Evolutionary conservation across 306 rosid species (phyloP).

Genomic region (Castanopsis chinensis): DNA sequence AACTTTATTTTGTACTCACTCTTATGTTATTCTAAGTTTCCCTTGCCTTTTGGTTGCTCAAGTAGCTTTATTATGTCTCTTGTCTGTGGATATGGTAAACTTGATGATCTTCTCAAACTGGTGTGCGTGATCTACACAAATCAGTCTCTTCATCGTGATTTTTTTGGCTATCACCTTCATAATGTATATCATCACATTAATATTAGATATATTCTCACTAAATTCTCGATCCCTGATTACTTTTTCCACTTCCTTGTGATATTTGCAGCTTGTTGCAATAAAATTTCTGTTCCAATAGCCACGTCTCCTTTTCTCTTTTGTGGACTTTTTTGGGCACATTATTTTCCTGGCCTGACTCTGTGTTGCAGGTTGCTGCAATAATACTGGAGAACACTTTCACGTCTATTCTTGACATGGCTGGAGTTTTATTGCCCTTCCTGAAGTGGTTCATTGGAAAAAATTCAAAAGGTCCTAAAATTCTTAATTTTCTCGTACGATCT

Average conservation of each 20-base stretch:
- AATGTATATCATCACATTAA: neutral
- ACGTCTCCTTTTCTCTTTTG: neutral
- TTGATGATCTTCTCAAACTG: neutral
- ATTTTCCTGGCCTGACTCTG: slow-evolving; percentile 23
- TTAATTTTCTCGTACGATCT: slow-evolving; percentile 89
- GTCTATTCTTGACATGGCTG: slow-evolving; percentile 99
- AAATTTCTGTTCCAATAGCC: neutral
- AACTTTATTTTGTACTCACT: neutral
- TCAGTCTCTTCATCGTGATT: neutral
- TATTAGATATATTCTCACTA: neutral
- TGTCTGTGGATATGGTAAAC: neutral
- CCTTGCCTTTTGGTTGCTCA: neutral
- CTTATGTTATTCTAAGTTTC: neutral
- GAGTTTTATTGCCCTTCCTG: slow-evolving; percentile 86
- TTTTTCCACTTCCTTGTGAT: neutral
- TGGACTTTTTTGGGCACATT: slow-evolving; percentile 9
- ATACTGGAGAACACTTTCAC: slow-evolving; percentile 94
- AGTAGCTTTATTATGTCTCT: slow-evolving; percentile 2
- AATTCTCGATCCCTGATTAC: neutral
- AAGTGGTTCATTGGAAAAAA: slow-evolving; percentile 93
- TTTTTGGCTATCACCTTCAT: neutral
- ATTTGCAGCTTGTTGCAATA: neutral
- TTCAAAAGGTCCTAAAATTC: slow-evolving; percentile 70
- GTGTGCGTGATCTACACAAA: neutral
- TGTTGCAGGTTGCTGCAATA: slow-evolving; percentile 78